These are phyloP conservation scores for Erodium moschatum DNA, from an alignment of 441 rosid genomes.

Conservation along the genomic window DNA sequence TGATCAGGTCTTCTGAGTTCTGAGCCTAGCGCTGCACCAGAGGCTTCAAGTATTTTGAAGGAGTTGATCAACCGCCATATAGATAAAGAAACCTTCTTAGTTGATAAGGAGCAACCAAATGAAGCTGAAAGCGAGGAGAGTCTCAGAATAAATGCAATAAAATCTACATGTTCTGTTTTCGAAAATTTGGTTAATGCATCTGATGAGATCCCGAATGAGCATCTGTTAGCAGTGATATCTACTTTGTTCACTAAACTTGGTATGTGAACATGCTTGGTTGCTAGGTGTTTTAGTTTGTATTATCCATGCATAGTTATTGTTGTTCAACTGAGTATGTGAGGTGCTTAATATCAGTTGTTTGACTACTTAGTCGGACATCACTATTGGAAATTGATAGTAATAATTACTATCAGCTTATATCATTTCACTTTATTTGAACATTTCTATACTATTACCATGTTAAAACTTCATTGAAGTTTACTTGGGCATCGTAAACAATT, in stretches of 20 bases:
- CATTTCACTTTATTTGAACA: neutral
- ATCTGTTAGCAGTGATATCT: slow-evolving; percentile 44
- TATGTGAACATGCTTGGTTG: slow-evolving; percentile 28
- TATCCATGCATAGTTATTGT: neutral
- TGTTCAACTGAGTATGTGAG: neutral
- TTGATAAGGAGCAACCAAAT: slow-evolving; percentile 26
- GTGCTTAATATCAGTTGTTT: slow-evolving; percentile 1
- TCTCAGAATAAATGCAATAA: slow-evolving; percentile 39
- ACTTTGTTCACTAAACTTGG: slow-evolving; percentile 63
- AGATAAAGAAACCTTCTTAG: slow-evolving; percentile 27
- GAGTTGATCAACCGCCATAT: slow-evolving; percentile 46
- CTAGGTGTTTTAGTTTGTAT: too few relatives aligned
- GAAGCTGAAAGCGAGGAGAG: slow-evolving; percentile 31
- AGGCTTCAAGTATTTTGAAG: slow-evolving; percentile 47
- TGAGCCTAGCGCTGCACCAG: slow-evolving; percentile 43
- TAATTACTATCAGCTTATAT: neutral
- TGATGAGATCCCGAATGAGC: slow-evolving; percentile 48
- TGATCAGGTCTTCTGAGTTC: slow-evolving; percentile 56
- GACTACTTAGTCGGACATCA: neutral
- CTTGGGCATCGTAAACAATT: too few relatives aligned
- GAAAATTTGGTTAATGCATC: slow-evolving; percentile 41
- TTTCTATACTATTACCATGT: neutral
- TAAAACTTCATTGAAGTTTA: neutral
- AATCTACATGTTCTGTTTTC: slow-evolving; percentile 41
- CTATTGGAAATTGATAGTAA: neutral